Percentiles rank a stretch among this genome's conserved stretches.
These are phyloP conservation scores for Russula emetica DNA, from an alignment of 768 basidiomycete genomes.

Conservation along the genomic window DNA sequence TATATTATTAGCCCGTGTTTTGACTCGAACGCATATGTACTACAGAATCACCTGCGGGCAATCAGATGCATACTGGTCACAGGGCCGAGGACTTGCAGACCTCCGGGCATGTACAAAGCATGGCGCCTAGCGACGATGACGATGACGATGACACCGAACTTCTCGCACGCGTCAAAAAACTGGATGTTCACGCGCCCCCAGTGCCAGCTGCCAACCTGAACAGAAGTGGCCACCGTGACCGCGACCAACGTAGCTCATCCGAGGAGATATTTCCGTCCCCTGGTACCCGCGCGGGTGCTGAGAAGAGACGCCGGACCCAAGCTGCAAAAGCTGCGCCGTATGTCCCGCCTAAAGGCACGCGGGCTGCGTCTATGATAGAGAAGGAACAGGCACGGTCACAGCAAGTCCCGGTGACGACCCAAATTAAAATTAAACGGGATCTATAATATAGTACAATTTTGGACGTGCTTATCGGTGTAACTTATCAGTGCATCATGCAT, in stretches of 20 bases:
- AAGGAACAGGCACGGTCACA: not conserved
- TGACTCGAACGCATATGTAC: not conserved
- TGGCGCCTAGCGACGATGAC: not conserved
- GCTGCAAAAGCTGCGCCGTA: slow-evolving; percentile 13
- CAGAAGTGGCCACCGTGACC: not conserved
- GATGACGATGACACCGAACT: slow-evolving; percentile 10
- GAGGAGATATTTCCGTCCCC: slow-evolving; percentile 18
- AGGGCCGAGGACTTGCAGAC: slow-evolving; percentile 2
- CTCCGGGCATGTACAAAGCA: not conserved
- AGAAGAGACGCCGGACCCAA: slow-evolving; percentile 11
- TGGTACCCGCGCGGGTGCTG: slow-evolving; percentile 9
- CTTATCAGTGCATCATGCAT: no score
- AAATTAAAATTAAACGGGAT: no score
- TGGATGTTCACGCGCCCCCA: not conserved
- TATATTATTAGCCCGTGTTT: not conserved
- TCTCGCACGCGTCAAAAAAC: not conserved
- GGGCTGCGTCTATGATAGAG: slow-evolving; percentile 16
- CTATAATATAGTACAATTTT: no score
- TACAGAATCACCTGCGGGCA: not conserved
- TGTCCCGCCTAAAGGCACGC: slow-evolving; percentile 15
- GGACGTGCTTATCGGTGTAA: no score
- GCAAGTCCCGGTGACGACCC: not conserved
- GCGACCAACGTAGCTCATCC: not conserved
- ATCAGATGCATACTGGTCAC: not conserved
- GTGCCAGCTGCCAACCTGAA: not conserved